Evolutionary conservation across 2,329 filamentous ascomycete species (phyloP).

Genomic region (Fusarium tjaetaba): DNA sequence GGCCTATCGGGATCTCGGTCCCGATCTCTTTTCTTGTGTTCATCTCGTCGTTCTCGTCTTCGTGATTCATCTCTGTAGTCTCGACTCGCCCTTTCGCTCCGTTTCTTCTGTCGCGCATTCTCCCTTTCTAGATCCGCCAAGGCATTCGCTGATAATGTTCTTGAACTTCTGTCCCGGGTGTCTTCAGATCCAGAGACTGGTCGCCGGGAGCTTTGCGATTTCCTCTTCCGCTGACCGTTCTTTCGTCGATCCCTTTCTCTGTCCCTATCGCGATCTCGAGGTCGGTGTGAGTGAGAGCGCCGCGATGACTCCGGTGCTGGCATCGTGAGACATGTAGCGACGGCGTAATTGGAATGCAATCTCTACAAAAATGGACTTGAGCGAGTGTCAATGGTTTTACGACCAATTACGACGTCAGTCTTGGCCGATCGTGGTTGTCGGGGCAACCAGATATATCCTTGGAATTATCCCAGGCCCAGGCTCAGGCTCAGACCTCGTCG

Average conservation of each 20-base stretch:
- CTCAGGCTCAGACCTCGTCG: not conserved
- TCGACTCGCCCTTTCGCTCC: slow-evolving; percentile 29
- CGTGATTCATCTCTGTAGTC: slow-evolving; percentile 44
- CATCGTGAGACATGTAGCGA: slow-evolving; percentile 43
- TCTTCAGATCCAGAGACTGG: slow-evolving; percentile 49
- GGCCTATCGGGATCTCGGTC: slow-evolving; percentile 42
- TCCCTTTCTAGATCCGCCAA: slow-evolving; percentile 73
- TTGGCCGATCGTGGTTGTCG: not conserved
- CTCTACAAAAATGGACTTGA: slow-evolving; percentile 15
- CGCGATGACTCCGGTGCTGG: slow-evolving; percentile 50
- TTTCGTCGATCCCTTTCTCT: slow-evolving; percentile 37
- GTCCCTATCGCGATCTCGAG: slow-evolving; percentile 37
- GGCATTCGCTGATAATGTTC: slow-evolving; percentile 61
- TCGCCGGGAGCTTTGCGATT: slow-evolving; percentile 46
- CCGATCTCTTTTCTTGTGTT: slow-evolving; percentile 34
- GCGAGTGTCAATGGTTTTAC: slow-evolving; percentile 19
- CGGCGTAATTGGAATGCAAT: slow-evolving; percentile 42
- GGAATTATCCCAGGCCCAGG: not conserved
- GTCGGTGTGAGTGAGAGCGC: slow-evolving; percentile 42
- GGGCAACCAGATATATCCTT: not conserved
- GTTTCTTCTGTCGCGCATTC: slow-evolving; percentile 61
- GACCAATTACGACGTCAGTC: slow-evolving; percentile 5
- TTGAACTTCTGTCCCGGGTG: slow-evolving; percentile 42
- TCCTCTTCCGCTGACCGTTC: slow-evolving; percentile 51
- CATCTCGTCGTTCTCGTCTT: slow-evolving; percentile 44